Evolutionary conservation across 495 filamentous ascomycete genomes (phyloP), one percentile per base, ranked within the genome.

Genomic region (Penicillium flavigenum): DNA sequence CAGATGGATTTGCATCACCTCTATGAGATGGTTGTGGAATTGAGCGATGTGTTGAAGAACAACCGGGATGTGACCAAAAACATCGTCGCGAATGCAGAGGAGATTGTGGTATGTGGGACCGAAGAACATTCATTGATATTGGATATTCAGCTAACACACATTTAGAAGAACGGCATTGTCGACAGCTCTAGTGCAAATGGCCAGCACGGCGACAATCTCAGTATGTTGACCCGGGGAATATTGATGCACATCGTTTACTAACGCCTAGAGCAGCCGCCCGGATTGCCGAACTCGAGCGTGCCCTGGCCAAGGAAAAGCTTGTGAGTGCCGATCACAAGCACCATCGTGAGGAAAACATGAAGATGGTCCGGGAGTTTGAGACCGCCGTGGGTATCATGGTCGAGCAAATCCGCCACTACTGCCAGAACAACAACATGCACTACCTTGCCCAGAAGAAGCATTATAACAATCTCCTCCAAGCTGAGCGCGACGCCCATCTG

Each of bases 1-100:
- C 88, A 93, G 74, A 88, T 89, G 75, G 91, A 96, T 68, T 83
- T 94, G 58, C 90, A 91, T 65, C 87, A 90, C 68, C 82, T 96
- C 43, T 92, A 91, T 68, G 81, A 85, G 46, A 88, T 92, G 82
- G 87, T 96, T 17, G 79, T 92, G 55, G 88, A 93, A 67, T 75
- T 96, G 61, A 89, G 86, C 57, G 83, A 86, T 24, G 81, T 90
- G 56, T 78, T 92, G 19, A 85, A 86, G 63, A 83, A 88, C 42
- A 96, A 94, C 69, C 83, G 89, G 52, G 86, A 88, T 53, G 82
- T 88, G 49, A 87, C 89, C 8, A 84, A 86, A 58, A 84, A 83
- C 41, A 87, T 96, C 53, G 86, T 93, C 12, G 76, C 80, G 6
- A 87, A 88, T 57, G 83, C 84, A 5, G 80, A 84, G 56, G 82